phyloP scores from a whole-genome alignment of 305 asterid genomes.

The Fraxinus sp. region DNA sequence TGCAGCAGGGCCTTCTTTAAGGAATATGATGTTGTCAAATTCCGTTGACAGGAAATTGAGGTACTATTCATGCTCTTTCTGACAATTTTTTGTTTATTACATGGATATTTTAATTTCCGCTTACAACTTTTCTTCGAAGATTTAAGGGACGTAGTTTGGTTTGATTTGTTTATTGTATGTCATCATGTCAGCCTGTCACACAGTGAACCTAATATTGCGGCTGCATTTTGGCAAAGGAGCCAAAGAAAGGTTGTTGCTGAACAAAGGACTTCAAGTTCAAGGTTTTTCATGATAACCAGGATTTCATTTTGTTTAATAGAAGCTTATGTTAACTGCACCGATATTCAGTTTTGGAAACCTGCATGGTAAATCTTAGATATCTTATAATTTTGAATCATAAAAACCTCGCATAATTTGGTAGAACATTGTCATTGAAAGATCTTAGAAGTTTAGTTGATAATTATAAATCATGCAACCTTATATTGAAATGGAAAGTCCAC shows the following conservation, averaged over 20 bases:
- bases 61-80: constrained; percentile 37
- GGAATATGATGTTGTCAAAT: constrained; percentile 79
- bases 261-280: constrained; percentile 92
- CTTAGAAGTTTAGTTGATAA: background rate
- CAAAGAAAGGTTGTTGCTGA: constrained; percentile 81
- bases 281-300: constrained; percentile 46
- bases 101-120: background rate
- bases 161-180: background rate
- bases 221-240: constrained; percentile 92
- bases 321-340: constrained; percentile 5
- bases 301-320: constrained; percentile 24
- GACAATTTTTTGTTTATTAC: background rate
- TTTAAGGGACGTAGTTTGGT: background rate
- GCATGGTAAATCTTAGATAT: background rate
- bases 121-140: background rate
- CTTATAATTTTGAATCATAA: constrained; percentile 2
- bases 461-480: background rate
- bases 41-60: constrained; percentile 75
- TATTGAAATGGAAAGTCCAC: background rate
- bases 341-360: constrained; percentile 13
- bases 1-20: constrained; percentile 75
- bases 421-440: background rate
- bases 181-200: constrained; percentile 43
- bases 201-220: constrained; percentile 86
- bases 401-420: background rate